These are phyloP conservation scores for Mrakia hoshinonis DNA, from an alignment of 768 basidiomycete species.

Conservation along the genomic window DNA sequence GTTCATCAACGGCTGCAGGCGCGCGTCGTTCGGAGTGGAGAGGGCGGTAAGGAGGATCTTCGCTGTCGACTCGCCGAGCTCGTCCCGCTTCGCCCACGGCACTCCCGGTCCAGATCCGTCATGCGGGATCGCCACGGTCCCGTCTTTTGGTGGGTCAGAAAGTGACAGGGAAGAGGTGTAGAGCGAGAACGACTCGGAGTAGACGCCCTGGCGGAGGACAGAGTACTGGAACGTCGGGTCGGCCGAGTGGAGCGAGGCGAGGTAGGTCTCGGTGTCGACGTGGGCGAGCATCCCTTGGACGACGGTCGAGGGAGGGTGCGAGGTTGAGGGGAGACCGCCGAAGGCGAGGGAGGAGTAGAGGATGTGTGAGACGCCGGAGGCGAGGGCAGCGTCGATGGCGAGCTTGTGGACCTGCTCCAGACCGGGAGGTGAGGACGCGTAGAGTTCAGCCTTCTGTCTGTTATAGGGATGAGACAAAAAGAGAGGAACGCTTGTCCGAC, in stretches of 20 bases:
- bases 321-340: slow-evolving; percentile 1
- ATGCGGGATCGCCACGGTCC: background rate
- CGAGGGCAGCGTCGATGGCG: slow-evolving; percentile 30
- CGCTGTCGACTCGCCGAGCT: slow-evolving; percentile 29
- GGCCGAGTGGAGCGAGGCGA: slow-evolving; percentile 1
- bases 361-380: slow-evolving; percentile 27
- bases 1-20: background rate
- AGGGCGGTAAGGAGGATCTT: background rate
- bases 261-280: slow-evolving; percentile 23
- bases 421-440: background rate
- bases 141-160: background rate
- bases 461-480: background rate
- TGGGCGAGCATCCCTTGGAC: slow-evolving; percentile 19
- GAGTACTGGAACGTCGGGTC: slow-evolving; percentile 17
- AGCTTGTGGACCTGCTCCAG: slow-evolving; percentile 21
- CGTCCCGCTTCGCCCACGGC: slow-evolving; percentile 29
- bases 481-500: too few species aligned
- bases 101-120: slow-evolving; percentile 22
- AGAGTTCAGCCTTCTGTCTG: background rate
- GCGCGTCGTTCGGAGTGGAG: background rate
- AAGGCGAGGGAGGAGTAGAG: slow-evolving; percentile 32
- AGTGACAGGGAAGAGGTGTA: slow-evolving; percentile 9
- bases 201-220: slow-evolving; percentile 26
- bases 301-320: background rate
- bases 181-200: slow-evolving; percentile 18